Base-by-base conservation (phyloP, 2,329 filamentous ascomycete species). In the Trichoderma oligosporum region DNA sequence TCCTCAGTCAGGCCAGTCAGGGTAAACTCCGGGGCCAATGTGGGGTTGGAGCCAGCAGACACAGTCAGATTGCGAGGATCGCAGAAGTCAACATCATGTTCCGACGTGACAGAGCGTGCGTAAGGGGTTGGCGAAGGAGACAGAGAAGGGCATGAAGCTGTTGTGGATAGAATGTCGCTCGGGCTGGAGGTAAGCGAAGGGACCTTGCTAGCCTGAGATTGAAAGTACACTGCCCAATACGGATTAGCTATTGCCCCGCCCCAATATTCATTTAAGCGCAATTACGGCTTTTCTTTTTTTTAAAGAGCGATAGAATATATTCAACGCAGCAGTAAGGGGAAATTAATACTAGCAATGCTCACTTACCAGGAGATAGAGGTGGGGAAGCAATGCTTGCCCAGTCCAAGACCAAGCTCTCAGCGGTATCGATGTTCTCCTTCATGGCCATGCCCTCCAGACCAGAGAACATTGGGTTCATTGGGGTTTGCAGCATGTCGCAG, bases 21-120 rank as follows among this genome's bases (percentile, higher is more conserved):
- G 60, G 86, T 80, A 64, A 90, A 86, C 64, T 91, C 87, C 44
- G 80, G 74, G 7, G 78, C 74, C 49, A 80, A 68, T 7, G 75
- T 78, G 36, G 78, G 71, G 65, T 77, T 80, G 61, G 77, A 73
- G 67, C 70, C 51, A 69, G 73, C 72, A 54, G 76, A 80, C 25
- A 96, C 89, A 18, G 89, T 96, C 62, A 97, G 77, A 69, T 96
- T 90, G 68, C 92, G 86, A 31, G 93, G 92, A 70, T 97, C 92
- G 74, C 93, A 96, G 72, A 94, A 95, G 74, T 91, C 87, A 64
- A 91, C 81, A 71, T 91, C 87, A 64, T 82, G 79, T 68, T 91
- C 87, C 2, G 85, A 84, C 44, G 81, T 76, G 70, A 86, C 77
- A 56, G 88, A 84, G 66, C 82, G 79, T 64, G 89, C 85, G 62